Conservation (phyloP, 805 yeast genomes). For the Pichia nakasei region DNA sequence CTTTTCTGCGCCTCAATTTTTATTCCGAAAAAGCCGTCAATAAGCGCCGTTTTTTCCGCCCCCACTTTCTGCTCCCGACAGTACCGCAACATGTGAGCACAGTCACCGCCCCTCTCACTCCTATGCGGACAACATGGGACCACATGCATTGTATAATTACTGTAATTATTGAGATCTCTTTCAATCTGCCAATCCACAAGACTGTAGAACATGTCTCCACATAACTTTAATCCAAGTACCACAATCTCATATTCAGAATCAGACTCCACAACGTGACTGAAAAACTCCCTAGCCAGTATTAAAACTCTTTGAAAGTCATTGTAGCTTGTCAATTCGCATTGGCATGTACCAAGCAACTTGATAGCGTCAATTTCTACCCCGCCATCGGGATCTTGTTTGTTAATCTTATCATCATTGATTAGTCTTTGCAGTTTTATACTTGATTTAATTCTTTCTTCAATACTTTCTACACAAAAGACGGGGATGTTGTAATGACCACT, state of each 20-base stretch:
- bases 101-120: not conserved
- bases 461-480: conserved; percentile 20
- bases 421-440: conserved; percentile 16
- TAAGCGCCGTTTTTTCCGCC: not conserved
- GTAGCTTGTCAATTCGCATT: not conserved
- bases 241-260: not conserved
- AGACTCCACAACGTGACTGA: not conserved
- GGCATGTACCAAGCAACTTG: not conserved
- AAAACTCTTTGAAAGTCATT: not conserved
- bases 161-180: no score
- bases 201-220: conserved; percentile 21
- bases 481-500: conserved; percentile 11
- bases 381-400: not conserved
- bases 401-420: conserved; percentile 10
- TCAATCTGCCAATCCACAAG: conserved; percentile 12
- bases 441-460: conserved; percentile 14
- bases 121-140: not conserved
- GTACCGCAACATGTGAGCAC: not conserved
- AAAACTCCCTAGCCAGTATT: not conserved
- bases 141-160: not conserved
- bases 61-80: not conserved
- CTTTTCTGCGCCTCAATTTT: no score
- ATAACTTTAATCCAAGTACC: conserved; percentile 18
- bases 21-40: not conserved
- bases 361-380: not conserved